These are phyloP conservation scores for Alternaria consortialis DNA, from an alignment of 2,329 filamentous ascomycete genomes.

Conservation along the genomic window DNA sequence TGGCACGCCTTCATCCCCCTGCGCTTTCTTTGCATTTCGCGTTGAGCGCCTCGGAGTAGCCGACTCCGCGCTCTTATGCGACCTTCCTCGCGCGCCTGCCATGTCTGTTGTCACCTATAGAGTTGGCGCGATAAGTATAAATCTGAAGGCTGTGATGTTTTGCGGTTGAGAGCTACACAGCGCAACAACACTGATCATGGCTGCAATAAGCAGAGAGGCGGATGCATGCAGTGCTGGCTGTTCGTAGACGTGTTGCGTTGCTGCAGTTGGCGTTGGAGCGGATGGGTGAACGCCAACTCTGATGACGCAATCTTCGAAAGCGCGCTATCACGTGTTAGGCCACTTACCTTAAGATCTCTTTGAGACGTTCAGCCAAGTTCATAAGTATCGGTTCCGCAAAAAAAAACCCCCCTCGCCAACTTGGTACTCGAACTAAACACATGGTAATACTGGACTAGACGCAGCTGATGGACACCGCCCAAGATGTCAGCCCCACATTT, in stretches of 20 bases:
- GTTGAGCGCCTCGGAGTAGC: constrained; percentile 36
- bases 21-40: constrained; percentile 28
- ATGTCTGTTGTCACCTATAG: constrained; percentile 24
- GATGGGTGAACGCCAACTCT: neutral
- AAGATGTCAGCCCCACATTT: neutral
- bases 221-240: neutral
- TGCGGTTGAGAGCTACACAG: neutral
- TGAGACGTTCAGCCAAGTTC: neutral
- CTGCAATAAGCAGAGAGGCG: neutral
- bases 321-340: constrained; percentile 23
- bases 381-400: neutral
- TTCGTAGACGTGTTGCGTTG: neutral
- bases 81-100: constrained; percentile 38
- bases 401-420: neutral
- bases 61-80: constrained; percentile 29
- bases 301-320: constrained; percentile 19
- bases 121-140: constrained; percentile 7
- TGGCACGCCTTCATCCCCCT: constrained; percentile 47
- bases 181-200: neutral
- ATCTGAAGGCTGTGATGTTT: neutral
- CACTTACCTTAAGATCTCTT: neutral
- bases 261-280: neutral
- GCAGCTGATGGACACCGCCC: neutral
- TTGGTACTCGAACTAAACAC: neutral
- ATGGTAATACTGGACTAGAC: neutral